Evolutionary conservation across 345 rosid species (phyloP), one percentile per base, ranked within the genome.

Genomic region (Gossypium australe): DNA sequence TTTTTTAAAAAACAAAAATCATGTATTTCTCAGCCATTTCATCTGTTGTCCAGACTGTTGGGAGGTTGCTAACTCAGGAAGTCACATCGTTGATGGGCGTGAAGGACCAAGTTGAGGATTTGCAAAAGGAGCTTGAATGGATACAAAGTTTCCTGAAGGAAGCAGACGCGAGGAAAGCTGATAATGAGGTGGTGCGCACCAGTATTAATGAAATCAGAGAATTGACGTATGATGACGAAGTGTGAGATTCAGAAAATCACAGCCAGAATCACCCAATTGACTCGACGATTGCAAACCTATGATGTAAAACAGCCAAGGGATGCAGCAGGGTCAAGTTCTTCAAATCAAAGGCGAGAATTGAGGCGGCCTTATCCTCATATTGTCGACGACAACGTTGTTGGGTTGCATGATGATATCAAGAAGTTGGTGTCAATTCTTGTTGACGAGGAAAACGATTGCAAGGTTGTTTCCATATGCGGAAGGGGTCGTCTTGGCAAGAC

Each of bases 401-500:
- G 86, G 17, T 53, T 80, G 18, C 81, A 80, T 43, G 27, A 71
- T 4, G 80, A 75, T 8, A 71, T 74, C 5, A 0, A 72, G 1
- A 34, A 17, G 3, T 55, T 87, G 67, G 81, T 84, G 18, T 57
- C 66, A 0, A 57, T 75, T 53, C 58, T 85, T 56, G 61, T 80
- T 7, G 44, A 29, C 0, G 67, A 72, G 10, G 59, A 57, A 61
- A 69, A 71, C 9, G 3, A 57, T 9, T 10, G 10, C 2, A 20
- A 69, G 22, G 75, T 78, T 67, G 79, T 70, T 17, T 73, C 75
- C 0, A 67, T 88, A 3, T 80, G 76, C 27, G 89, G 86, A n/a
- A 86, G 83, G 91, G 87, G 85, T 0, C 89, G 89, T 9, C 29
- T 82, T 3, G 85, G 89, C 4, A 87, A 84, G 65, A 87, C 86